Evolutionary conservation across 164 flowering plant species (phyloP).

Genomic region (Aristolochia californica): DNA sequence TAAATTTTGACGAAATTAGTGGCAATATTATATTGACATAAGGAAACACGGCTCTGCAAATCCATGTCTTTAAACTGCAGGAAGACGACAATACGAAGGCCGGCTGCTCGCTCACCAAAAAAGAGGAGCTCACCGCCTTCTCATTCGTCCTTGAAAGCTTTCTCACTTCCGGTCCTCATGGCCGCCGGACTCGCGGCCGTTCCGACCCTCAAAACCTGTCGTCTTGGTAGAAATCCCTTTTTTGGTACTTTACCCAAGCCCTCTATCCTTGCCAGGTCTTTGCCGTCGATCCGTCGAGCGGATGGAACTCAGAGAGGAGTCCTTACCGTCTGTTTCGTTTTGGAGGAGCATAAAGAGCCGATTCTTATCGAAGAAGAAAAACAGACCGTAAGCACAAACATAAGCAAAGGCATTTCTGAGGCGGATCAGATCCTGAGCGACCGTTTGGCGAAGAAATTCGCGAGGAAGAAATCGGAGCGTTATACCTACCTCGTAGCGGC

Average conservation of each 20-base stretch:
- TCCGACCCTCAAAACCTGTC: slow-evolving; percentile 16
- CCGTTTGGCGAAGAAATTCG: slow-evolving; percentile 35
- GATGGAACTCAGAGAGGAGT: neutral
- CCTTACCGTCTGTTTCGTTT: slow-evolving; percentile 38
- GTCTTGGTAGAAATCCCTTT: slow-evolving; percentile 12
- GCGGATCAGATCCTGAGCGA: slow-evolving; percentile 12
- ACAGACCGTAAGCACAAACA: too few species aligned
- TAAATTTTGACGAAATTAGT: too few species aligned
- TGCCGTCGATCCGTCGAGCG: slow-evolving; percentile 1
- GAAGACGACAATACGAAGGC: too few species aligned
- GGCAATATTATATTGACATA: too few species aligned
- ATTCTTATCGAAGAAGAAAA: neutral
- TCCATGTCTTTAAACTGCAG: too few species aligned
- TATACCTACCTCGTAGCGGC: slow-evolving; percentile 75
- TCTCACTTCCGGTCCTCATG: slow-evolving; percentile 31
- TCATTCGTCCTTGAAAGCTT: too few species aligned
- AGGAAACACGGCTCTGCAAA: too few species aligned
- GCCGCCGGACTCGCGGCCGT: slow-evolving; percentile 40
- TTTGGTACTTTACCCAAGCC: slow-evolving; percentile 11
- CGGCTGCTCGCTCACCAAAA: too few species aligned
- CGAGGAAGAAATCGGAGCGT: slow-evolving; percentile 68
- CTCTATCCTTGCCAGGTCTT: slow-evolving; percentile 1
- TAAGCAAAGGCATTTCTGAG: neutral
- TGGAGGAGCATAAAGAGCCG: slow-evolving; percentile 27
- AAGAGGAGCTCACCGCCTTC: too few species aligned